Base-by-base conservation (phyloP, 805 yeast genomes). In the Kodamaea nitidulidarum region DNA sequence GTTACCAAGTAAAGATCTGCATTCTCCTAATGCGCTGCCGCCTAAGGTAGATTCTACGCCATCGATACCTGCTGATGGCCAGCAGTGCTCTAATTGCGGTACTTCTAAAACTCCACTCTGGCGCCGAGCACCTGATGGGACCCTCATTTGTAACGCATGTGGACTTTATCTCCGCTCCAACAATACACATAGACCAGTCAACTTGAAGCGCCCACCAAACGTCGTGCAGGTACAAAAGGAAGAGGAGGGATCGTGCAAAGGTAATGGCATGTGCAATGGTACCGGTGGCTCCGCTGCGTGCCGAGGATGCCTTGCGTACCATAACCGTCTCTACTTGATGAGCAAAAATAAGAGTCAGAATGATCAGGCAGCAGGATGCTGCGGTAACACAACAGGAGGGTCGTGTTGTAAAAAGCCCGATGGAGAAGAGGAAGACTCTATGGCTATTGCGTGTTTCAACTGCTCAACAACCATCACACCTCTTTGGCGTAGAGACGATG, bases 381-480 rank as follows among this genome's bases (percentile, higher is more conserved):
- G 24, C 14, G 38, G 32, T 5, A 24, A 35, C 15, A 3, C 30
- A 17, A 38, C 33, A 10, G 34, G 15, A 27, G 35, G 34, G 10
- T 15, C 24, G 14, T 33, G 37, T 24, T 17, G 41, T 25, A 41
- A 34, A 22, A 30, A 35, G 38, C 21, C 28, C 18, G 35, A 17
- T 15, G 30, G 10, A 25, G 17, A 42, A 35, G 17, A 42, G 30
- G 52, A 37, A 35, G 76, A 64, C 30, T 65, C 73, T 20, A 66
- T 78, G 35, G 83, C 83, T 8, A 76, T 86, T 6, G 88, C 95
- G 0, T 86, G 95, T 57, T 81, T 76, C 47, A 87, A 86, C 63
- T 86, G 95, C 62, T 81, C 80, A 2, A 83, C 93, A 9, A 86
- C 93, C 1, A 83, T 84, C 41, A 86, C 95, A 0, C 95, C 95